Conservation (phyloP, 2,329 filamentous ascomycete genomes). For the Curvularia sp. region DNA sequence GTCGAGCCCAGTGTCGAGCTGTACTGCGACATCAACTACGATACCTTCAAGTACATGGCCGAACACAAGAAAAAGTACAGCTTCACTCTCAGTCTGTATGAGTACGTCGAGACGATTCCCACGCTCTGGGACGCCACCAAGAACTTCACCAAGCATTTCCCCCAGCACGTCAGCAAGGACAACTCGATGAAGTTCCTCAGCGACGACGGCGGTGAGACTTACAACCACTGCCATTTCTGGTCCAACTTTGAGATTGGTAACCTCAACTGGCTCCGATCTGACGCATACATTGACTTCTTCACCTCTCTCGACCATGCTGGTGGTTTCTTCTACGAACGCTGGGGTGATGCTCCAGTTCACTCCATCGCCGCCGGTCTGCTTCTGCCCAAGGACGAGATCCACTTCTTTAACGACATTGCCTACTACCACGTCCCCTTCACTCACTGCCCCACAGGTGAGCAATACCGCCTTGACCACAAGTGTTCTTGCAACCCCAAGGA, state of each 20-base stretch:
- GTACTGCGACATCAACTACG: constrained; percentile 93
- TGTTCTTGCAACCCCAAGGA: constrained; percentile 95
- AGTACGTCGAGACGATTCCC: constrained; percentile 95
- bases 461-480: constrained; percentile 81
- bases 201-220: constrained; percentile 87
- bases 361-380: constrained; percentile 92
- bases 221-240: constrained; percentile 99
- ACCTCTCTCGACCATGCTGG: constrained; percentile 85
- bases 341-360: constrained; percentile 97
- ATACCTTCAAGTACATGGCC: constrained; percentile 95
- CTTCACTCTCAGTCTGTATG: constrained; percentile 93
- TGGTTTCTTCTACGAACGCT: constrained; percentile 98
- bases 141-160: constrained; percentile 90
- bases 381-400: constrained; percentile 89
- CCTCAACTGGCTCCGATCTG: constrained; percentile 88
- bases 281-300: constrained; percentile 91
- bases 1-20: constrained; percentile 97
- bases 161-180: constrained; percentile 81
- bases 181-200: constrained; percentile 93
- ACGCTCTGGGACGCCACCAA: constrained; percentile 95
- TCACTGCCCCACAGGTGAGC: constrained; percentile 91
- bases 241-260: constrained; percentile 98
- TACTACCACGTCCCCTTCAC: constrained; percentile 99
- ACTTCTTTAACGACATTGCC: constrained; percentile 99
- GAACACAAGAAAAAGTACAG: constrained; percentile 98